phyloP scores from a whole-genome alignment of 2,329 filamentous ascomycete genomes.

The Aureobasidium pullulans region DNA sequence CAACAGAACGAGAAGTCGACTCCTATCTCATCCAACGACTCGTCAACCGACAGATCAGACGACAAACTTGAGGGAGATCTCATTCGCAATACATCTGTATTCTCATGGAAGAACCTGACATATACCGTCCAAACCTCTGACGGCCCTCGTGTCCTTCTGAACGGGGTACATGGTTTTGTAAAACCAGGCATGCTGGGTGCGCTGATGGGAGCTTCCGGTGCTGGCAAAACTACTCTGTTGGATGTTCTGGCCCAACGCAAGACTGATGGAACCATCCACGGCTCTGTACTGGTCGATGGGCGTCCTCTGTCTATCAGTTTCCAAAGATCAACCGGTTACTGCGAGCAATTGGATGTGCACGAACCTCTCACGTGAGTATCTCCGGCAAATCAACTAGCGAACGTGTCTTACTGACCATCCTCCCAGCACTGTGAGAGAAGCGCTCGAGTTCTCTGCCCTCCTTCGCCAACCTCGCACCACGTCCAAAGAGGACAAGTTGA shows the following conservation, averaged over 20 bases:
- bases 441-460: conserved; percentile 58
- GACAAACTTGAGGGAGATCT: not conserved
- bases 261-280: conserved; percentile 57
- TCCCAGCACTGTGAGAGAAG: conserved; percentile 55
- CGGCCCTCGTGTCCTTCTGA: conserved; percentile 38
- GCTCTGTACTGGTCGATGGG: conserved; percentile 57
- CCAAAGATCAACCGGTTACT: conserved; percentile 57
- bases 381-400: too few relatives aligned
- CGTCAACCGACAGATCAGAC: not conserved
- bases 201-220: conserved; percentile 52
- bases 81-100: conserved; percentile 31
- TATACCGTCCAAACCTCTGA: conserved; percentile 43
- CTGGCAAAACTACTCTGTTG: conserved; percentile 78
- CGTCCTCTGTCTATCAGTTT: conserved; percentile 47
- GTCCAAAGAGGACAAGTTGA: conserved; percentile 53
- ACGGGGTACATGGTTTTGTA: conserved; percentile 42
- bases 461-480: conserved; percentile 54
- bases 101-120: conserved; percentile 46
- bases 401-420: not conserved
- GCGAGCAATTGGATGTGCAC: conserved; percentile 59
- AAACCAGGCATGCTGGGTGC: conserved; percentile 43
- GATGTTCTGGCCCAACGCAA: conserved; percentile 64
- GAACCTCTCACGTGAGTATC: conserved; percentile 36
- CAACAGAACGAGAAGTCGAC: not conserved
- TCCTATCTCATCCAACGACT: not conserved